Base-by-base conservation (phyloP, 108 stramenopile genomes). In the Fistulifera solaris region DNA sequence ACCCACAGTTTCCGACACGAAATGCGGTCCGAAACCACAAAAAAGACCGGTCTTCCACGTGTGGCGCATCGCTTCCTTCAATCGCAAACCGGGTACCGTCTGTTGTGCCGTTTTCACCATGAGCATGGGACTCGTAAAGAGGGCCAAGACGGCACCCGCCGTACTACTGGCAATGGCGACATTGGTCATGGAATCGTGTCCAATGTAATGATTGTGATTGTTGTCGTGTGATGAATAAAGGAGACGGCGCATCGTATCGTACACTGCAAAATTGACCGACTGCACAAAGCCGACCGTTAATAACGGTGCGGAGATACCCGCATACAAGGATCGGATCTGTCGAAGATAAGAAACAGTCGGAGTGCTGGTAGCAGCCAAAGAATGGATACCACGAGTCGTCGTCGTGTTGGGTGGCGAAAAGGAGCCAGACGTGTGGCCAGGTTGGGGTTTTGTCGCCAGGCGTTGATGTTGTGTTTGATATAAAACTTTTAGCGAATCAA, bases 101-200 rank as follows among this genome's bases (percentile, higher is more conserved):
- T 87, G 86, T 67, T 87, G 86, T 28, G 73, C 71, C 16, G 81
- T 85, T 56, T 89, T 89, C 17, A 89, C 60, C 22, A 71, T 50
- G 19, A 76, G 53, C 27, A 89, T 40, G 0, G 87, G 87, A 18
- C 66, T 55, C 8, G 83, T 85, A 10, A 80, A 21, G 3, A 75
- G 17, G 2, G 74, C 64, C 21, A 74, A 54, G 0, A 53, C 49
- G 24, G 61, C 61, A 11, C 87, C 87, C 4, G 83, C 58, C 10
- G 64, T 50, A 35, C 69, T 71, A 8, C 79, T 78, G 43, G 83
- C 69, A n/a, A 78, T 62, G 0, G 70, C 75, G 11, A 85, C 75
- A 38, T 75, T 69, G 27, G 48, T 21, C 22, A 85, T 40, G 11
- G 72, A 62, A 46, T 81, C 81, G 35, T 84, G 54, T 21, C 67